Conservation (phyloP, 129 eudicot species). For the Flaveria ramosissima region DNA sequence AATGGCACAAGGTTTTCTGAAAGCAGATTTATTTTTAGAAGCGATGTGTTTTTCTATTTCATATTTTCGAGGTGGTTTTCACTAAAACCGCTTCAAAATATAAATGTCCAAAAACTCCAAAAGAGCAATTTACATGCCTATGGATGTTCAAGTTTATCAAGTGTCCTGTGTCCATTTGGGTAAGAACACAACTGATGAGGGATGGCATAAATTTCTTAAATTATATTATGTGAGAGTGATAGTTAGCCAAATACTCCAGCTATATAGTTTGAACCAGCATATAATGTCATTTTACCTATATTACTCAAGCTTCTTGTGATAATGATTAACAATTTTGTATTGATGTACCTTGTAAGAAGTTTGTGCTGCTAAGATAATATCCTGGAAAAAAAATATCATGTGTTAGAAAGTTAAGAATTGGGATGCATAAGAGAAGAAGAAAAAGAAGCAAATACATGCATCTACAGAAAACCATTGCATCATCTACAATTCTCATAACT, state of each 20-base stretch:
- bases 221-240: conserved; percentile 74
- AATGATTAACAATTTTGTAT: conserved; percentile 10
- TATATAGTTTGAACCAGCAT: conserved; percentile 70
- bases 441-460: no score
- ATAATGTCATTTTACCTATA: conserved; percentile 1
- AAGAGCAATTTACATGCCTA: conserved; percentile 52
- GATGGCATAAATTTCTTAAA: conserved; percentile 76
- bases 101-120: no score
- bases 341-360: conserved; percentile 61
- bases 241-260: conserved; percentile 74
- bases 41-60: no score
- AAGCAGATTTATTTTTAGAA: no score
- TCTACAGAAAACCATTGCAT: no score
- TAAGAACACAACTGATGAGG: conserved; percentile 80
- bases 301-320: background rate
- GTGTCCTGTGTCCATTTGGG: conserved; percentile 96
- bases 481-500: no score
- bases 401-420: conserved; percentile 15
- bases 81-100: no score
- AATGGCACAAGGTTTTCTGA: no score
- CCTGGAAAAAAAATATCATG: background rate
- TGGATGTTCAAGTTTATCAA: conserved; percentile 76
- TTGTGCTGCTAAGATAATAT: conserved; percentile 81
- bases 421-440: no score
- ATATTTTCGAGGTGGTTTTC: no score